These are phyloP conservation scores for Ormosia emarginata DNA, from an alignment of 306 rosid species.

Conservation along the genomic window DNA sequence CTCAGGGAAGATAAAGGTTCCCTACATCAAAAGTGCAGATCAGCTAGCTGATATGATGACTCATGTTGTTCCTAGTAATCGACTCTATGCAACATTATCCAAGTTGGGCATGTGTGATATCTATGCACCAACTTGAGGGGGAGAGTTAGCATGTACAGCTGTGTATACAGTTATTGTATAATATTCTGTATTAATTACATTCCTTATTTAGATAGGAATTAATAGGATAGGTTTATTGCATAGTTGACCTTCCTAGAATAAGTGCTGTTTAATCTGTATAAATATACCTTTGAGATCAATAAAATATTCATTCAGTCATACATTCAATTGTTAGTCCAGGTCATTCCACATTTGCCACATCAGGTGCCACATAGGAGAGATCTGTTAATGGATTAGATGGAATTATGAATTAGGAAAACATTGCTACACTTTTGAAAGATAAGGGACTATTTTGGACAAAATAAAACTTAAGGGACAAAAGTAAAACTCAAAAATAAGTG, in stretches of 20 bases:
- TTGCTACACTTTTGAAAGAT: background rate
- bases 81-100: background rate
- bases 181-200: too few relatives aligned
- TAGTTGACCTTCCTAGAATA: too few relatives aligned
- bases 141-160: background rate
- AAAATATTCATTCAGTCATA: too few relatives aligned
- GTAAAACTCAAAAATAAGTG: background rate
- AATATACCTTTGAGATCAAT: too few relatives aligned
- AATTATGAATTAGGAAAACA: background rate
- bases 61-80: background rate
- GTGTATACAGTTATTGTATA: too few relatives aligned
- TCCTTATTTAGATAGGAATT: too few relatives aligned
- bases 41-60: background rate
- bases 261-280: too few relatives aligned
- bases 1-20: background rate
- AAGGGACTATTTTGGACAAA: background rate
- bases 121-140: slow-evolving; percentile 3
- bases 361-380: background rate
- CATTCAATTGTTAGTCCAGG: background rate
- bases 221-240: too few relatives aligned
- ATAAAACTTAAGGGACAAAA: background rate
- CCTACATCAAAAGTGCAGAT: background rate
- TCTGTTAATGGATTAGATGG: background rate
- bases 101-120: background rate
- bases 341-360: background rate